Evolutionary conservation across 2,329 filamentous ascomycete genomes (phyloP), one percentile per base, ranked within the genome.

Genomic region (Teratosphaeria gauchensis): DNA sequence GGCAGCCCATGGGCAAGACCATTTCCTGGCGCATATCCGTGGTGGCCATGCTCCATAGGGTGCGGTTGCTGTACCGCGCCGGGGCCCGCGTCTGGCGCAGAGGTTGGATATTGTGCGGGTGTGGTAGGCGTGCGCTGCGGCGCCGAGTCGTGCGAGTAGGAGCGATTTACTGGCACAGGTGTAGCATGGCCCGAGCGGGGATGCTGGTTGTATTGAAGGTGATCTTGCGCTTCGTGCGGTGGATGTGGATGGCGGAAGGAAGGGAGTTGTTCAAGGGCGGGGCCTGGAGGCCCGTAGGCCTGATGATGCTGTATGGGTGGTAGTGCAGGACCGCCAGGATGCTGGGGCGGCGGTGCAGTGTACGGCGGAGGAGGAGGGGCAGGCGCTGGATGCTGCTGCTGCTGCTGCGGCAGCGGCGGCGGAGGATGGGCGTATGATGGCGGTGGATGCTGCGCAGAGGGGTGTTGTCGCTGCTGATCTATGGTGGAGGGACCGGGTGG

Each of bases 101-200:
- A 21, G 21, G 19, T 21, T 3, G 60, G 63, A 53, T 65, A 66
- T 54, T 63, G 68, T 55, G 66, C 66, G n/a, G 71, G 70, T n/a
- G 70, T 72, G 30, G 67, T 69, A 46, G 71, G 69, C 46, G 69
- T 71, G 48, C 66, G 65, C 58, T 65, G 69, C 31, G 65, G 66
- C 51, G 64, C 59, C 53, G 69, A 69, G 62, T 70, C 69, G 64
- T 69, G 65, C 38, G 68, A 70, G 54, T 70, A 69, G 51, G 69
- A 62, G 46, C 70, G 62, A 58, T 69, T 71, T 59, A 71, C 68
- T 35, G 64, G 63, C 56, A 66, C 66, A 46, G 71, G 69, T 52
- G 71, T 73, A 57, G 67, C 70, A 66, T 73, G 71, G 53, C 70
- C 70, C 54, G 71, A 70, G 35, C 65, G 67, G 54, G 62, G 64